Conservation (phyloP, 1,139 yeast species). For the Saccharomyces hybrid region DNA sequence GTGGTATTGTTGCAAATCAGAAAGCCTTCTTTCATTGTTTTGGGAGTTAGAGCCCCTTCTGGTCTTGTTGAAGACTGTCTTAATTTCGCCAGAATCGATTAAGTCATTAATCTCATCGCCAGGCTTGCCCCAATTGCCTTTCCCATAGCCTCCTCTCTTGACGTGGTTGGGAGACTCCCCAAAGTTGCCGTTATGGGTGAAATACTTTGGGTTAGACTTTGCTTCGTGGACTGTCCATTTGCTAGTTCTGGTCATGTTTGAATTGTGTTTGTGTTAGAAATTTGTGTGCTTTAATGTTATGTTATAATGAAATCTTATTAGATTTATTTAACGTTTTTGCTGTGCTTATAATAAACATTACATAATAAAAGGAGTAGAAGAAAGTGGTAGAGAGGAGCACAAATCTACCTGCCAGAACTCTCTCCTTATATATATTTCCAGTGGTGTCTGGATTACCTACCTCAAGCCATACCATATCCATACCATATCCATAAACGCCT, state of each 20-base stretch:
- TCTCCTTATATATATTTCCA: neutral
- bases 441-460: neutral
- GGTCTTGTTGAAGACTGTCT: slow-evolving; percentile 33
- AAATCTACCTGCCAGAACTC: neutral
- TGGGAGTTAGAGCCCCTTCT: slow-evolving; percentile 42
- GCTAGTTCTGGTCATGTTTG: slow-evolving; percentile 72
- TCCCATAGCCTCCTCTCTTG: slow-evolving; percentile 83
- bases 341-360: neutral
- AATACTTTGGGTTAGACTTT: slow-evolving; percentile 58
- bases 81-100: slow-evolving; percentile 38
- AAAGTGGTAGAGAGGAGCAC: neutral
- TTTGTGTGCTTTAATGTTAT: neutral
- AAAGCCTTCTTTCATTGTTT: slow-evolving; percentile 34
- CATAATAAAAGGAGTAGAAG: neutral
- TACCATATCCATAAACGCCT: neutral
- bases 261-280: slow-evolving; percentile 4
- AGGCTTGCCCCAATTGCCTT: slow-evolving; percentile 64
- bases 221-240: slow-evolving; percentile 67
- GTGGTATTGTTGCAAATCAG: slow-evolving; percentile 23
- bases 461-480: neutral
- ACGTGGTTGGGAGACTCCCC: slow-evolving; percentile 66
- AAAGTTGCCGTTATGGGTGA: slow-evolving; percentile 62
- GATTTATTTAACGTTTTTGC: neutral
- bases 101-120: slow-evolving; percentile 58
- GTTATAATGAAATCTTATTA: neutral